Percentiles rank a stretch among this genome's conserved stretches.
Conservation (phyloP, 306 rosid species). For the Hippophae gyantsensis region DNA sequence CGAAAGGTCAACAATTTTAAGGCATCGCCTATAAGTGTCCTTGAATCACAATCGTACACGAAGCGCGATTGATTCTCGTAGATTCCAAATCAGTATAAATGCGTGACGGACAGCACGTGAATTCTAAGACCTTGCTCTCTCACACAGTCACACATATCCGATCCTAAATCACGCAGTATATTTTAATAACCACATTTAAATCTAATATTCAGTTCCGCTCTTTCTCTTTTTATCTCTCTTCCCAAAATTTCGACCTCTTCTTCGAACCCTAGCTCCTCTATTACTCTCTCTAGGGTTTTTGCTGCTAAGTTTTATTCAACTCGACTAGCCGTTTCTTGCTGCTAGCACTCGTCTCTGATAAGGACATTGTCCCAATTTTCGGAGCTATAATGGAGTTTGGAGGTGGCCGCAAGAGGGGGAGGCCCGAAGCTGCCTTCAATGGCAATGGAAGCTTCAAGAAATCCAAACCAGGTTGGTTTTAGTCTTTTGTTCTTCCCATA, state of each 20-base stretch:
- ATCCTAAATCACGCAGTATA: not conserved
- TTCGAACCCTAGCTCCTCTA: slow-evolving; percentile 4
- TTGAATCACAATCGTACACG: too few relatives aligned
- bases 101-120: too few relatives aligned
- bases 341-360: not conserved
- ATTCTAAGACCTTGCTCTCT: too few relatives aligned
- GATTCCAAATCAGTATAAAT: too few relatives aligned
- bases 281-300: not conserved
- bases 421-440: slow-evolving; percentile 45
- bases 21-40: too few relatives aligned
- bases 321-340: not conserved
- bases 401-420: slow-evolving; percentile 55
- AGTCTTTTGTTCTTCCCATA: too few relatives aligned
- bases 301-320: not conserved
- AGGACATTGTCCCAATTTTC: not conserved
- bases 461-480: slow-evolving; percentile 36
- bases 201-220: slow-evolving; percentile 24
- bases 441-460: slow-evolving; percentile 70
- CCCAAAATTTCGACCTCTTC: slow-evolving; percentile 6
- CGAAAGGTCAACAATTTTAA: too few relatives aligned
- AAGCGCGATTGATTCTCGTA: too few relatives aligned
- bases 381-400: slow-evolving; percentile 36
- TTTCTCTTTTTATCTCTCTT: not conserved
- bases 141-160: too few relatives aligned
- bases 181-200: slow-evolving; percentile 18